Base-by-base conservation (phyloP, 2,329 filamentous ascomycete genomes). In the Pestalotiopsis sp. region DNA sequence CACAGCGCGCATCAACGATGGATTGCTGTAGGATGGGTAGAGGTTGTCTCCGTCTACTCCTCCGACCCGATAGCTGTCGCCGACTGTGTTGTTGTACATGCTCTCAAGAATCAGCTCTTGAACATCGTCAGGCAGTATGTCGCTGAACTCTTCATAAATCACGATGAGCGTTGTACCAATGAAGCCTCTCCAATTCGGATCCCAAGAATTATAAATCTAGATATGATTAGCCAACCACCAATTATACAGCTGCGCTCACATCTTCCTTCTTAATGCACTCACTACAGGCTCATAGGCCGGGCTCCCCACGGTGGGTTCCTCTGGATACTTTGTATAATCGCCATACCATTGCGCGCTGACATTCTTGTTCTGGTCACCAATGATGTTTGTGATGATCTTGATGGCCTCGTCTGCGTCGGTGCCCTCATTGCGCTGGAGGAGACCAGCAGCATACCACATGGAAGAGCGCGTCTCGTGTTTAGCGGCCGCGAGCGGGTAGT, bases 121-220 rank as follows among this genome's bases (percentile, higher is more conserved):
- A 11, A 74, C 69, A 20, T 70, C 66, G 66, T 59, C 59, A 2
- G 70, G 71, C 5, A 78, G 69, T 2, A 87, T 75, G 66, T 82
- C 73, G 1, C 76, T 70, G 59, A 85, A 87, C 68, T 87, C 85
- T 73, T 87, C 85, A 4, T 85, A 77, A 52, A 83, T 83, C 6
- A 87, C 75, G 36, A 87, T 83, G 45, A 87, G 81, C 0, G 84
- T 81, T 0, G 83, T 86, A 2, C 84, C 84, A 36, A 87, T 80
- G 69, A 87, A 87, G 2, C 85, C 85, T 70, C 85, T 78, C 85
- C 85, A 87, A 68, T 87, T 87, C 0, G 84, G 84, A 72, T 87
- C 85, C 83, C 84, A 87, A 1, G 81, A 81, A 67, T 83, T 80
- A 70, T 87, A 85, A 20, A 84, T 69, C 66, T 68, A 41, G 2